Conservation (phyloP, 1,284 basidiomycete genomes). For the Sphagnurus paluster region DNA sequence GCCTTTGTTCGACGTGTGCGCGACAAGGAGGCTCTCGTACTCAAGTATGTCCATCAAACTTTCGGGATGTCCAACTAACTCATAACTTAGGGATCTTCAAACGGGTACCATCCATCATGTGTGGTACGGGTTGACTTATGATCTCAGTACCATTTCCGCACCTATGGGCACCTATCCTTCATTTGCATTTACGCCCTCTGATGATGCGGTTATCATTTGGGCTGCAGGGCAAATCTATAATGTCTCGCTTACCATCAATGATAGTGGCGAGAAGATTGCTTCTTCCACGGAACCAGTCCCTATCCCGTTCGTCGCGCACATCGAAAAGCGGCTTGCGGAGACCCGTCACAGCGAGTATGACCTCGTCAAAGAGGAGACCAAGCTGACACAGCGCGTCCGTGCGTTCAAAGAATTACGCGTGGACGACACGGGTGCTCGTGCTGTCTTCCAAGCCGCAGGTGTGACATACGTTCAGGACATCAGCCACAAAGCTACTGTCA, state of each 20-base stretch:
- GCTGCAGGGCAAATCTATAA: conserved; percentile 66
- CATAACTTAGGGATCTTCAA: conserved; percentile 52
- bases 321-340: conserved; percentile 63
- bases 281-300: conserved; percentile 40
- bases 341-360: conserved; percentile 50
- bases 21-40: conserved; percentile 67
- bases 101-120: conserved; percentile 63
- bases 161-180: conserved; percentile 78
- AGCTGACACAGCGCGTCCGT: conserved; percentile 52
- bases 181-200: conserved; percentile 63
- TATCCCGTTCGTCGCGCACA: conserved; percentile 59
- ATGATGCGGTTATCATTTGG: conserved; percentile 70
- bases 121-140: conserved; percentile 72
- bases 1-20: conserved; percentile 74
- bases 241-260: conserved; percentile 54
- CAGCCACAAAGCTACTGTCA: conserved; percentile 29
- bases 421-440: conserved; percentile 49
- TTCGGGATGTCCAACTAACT: not conserved
- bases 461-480: conserved; percentile 51
- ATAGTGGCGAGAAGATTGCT: conserved; percentile 47
- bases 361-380: conserved; percentile 52
- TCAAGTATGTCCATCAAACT: conserved; percentile 48
- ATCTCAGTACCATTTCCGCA: conserved; percentile 59
- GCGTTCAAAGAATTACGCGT: conserved; percentile 61
- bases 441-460: conserved; percentile 57